phyloP scores from a whole-genome alignment of 2,329 filamentous ascomycete genomes.

The Alternaria infectoria region DNA sequence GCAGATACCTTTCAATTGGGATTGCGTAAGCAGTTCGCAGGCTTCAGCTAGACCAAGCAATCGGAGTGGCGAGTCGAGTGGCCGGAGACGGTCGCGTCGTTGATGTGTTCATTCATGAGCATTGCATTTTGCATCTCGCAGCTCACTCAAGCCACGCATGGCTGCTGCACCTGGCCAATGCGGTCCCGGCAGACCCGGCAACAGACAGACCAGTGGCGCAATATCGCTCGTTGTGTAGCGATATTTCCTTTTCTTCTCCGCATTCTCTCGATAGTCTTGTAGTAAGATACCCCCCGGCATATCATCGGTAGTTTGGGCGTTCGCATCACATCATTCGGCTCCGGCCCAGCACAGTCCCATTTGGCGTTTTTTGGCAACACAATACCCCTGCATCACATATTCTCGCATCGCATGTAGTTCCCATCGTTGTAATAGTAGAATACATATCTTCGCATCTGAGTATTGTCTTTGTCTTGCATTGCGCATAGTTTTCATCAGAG shows the following conservation, averaged over 20 bases:
- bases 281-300: constrained; percentile 10
- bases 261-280: not conserved
- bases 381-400: constrained; percentile 1
- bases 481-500: not conserved
- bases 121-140: not conserved
- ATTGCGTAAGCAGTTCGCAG: constrained; percentile 45
- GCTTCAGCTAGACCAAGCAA: constrained; percentile 28
- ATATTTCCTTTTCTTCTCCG: not conserved
- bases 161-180: not conserved
- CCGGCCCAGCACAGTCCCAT: not conserved
- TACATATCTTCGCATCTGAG: not conserved
- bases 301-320: constrained; percentile 5
- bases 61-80: constrained; percentile 24
- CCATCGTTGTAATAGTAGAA: not conserved
- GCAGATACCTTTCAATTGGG: constrained; percentile 46
- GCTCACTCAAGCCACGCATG: not conserved
- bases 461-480: not conserved
- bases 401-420: not conserved
- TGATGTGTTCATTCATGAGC: constrained; percentile 10
- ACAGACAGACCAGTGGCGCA: not conserved
- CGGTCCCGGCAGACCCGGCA: not conserved
- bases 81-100: constrained; percentile 33
- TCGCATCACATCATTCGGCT: not conserved
- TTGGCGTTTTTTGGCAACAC: not conserved
- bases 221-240: not conserved